phyloP scores from a whole-genome alignment of 306 rosid genomes.

The Cucurbita ficifolia region DNA sequence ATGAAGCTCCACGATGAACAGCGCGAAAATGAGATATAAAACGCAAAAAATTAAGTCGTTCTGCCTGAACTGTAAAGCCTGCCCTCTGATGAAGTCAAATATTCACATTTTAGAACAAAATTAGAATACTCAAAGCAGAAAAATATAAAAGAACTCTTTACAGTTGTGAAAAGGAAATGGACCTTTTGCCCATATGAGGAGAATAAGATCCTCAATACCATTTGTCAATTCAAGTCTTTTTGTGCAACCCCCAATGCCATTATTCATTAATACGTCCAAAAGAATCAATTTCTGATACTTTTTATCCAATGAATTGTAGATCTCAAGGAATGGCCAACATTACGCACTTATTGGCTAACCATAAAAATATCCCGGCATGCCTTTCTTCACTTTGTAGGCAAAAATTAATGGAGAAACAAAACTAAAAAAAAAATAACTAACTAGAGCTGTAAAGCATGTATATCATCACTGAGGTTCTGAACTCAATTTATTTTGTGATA shows the following conservation, averaged over 20 bases:
- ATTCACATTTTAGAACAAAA: background rate
- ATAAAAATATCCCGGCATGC: background rate
- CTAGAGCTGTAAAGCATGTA: background rate
- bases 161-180: background rate
- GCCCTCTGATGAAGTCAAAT: slow-evolving; percentile 48
- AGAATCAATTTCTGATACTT: background rate
- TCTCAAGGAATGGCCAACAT: background rate
- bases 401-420: background rate
- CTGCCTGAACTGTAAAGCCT: slow-evolving; percentile 83
- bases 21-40: slow-evolving; percentile 87
- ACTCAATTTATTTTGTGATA: background rate
- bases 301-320: background rate
- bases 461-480: background rate
- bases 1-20: slow-evolving; percentile 94
- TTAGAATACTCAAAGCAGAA: background rate
- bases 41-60: slow-evolving; percentile 75
- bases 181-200: background rate
- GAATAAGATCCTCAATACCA: background rate
- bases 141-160: background rate
- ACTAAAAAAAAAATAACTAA: background rate
- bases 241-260: background rate
- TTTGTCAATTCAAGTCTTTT: background rate
- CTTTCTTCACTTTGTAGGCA: background rate
- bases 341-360: background rate
- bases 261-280: background rate